Base-by-base conservation (phyloP, 352 stramenopile species). In the Phytophthora vignae region DNA sequence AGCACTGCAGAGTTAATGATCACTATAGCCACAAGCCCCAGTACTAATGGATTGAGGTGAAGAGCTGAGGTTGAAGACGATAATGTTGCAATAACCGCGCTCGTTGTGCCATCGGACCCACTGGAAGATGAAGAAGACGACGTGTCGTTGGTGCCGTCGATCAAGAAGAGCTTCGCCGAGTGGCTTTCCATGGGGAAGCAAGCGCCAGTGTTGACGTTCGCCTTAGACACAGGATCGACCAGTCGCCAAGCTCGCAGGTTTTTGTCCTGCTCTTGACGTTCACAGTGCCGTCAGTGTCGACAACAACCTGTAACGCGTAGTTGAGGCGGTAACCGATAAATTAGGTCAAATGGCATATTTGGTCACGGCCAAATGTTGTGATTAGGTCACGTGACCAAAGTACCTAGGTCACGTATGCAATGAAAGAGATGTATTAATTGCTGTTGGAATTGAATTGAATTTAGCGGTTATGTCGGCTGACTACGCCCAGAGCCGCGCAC, bases 161-260 rank as follows among this genome's bases (percentile, higher is more conserved):
- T 4, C 9, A 59, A 36, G 22, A 52, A 66, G 12, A 66, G 27
- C n/a, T 66, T 66, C 7, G 38, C 48, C 1, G 25, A 46, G 29
- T 58, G 31, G 10, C 3, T 58, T n/a, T 38, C 46, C 44, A 57
- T 49, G 14, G n/a, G 2, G 14, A 65, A 56, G 58, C 59, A 66
- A 17, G 11, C 59, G 11, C 38, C 49, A 4, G 60, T 53, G 49
- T 67, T 67, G 14, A 67, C 60, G 1, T 53, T 67, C 11, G 33
- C 49, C 14, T 54, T 38, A 6, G 33, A 21, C 4, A 59, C 48
- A 17, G 49, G 22, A 7, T 54, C 48, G 3, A 59, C 49, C 60
- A 67, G 3, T 59, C 49, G 15, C 48, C 48, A 42, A 40, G 25
- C 14, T 67, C 60, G 11, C 60, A 67, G 8, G 60, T 67, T 59